Conservation (phyloP, 164 flowering plant species). For the Pachysandra terminalis region DNA sequence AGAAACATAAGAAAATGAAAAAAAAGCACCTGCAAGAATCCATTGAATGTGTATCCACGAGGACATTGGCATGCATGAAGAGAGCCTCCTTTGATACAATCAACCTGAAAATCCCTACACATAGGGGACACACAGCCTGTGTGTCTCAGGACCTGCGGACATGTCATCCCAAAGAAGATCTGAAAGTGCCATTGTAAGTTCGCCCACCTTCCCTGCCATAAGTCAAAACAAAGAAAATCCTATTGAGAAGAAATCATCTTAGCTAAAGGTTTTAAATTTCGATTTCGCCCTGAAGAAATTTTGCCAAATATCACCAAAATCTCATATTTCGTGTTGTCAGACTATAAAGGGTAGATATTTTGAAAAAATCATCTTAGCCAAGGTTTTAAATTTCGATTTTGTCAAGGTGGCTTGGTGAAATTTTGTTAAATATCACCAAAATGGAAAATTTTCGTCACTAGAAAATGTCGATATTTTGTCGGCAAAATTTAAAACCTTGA, state of each 20-base stretch:
- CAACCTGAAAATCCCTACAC: slow-evolving; percentile 1
- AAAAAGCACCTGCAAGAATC: neutral
- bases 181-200: slow-evolving; percentile 69
- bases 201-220: slow-evolving; percentile 69
- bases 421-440: too few species aligned
- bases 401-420: too few species aligned
- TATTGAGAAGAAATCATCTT: neutral
- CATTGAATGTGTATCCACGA: neutral
- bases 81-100: neutral
- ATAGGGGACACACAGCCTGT: slow-evolving; percentile 57
- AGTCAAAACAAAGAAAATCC: neutral
- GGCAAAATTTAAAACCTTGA: too few species aligned
- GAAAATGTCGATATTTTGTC: too few species aligned
- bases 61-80: neutral
- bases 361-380: too few species aligned
- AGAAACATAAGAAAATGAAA: neutral
- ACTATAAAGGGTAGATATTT: too few species aligned
- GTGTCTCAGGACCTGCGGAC: slow-evolving; percentile 67
- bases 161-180: slow-evolving; percentile 84
- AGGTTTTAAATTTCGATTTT: too few species aligned
- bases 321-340: too few species aligned
- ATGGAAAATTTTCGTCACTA: too few species aligned
- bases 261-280: too few species aligned
- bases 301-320: too few species aligned
- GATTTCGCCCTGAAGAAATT: too few species aligned